Conservation (phyloP, 75 land plant species). For the Picea glauca region DNA sequence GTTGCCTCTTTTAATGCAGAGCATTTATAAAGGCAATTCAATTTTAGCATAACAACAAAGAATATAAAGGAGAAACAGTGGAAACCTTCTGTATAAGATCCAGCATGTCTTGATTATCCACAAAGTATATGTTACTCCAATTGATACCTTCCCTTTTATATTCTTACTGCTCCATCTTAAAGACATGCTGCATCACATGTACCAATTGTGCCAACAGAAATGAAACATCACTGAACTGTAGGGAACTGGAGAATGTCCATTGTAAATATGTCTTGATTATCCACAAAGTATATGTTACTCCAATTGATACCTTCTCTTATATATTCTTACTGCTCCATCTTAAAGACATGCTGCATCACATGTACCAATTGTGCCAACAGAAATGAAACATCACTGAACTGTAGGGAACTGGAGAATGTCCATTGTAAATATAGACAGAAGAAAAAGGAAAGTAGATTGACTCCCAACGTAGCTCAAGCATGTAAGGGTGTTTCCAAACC, state of each 20-base stretch:
- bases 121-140: too few species aligned
- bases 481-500: too few species aligned
- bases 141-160: too few species aligned
- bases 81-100: constrained; percentile 84
- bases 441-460: neutral
- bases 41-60: neutral
- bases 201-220: too few species aligned
- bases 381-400: neutral
- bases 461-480: too few species aligned
- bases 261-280: too few species aligned
- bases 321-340: constrained; percentile 93
- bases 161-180: too few species aligned
- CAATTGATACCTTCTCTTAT: constrained; percentile 85
- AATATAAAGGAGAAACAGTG: neutral
- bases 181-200: too few species aligned
- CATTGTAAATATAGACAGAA: neutral
- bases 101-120: too few species aligned
- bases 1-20: neutral
- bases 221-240: too few species aligned
- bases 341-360: constrained; percentile 83
- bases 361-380: neutral
- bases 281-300: constrained; percentile 91
- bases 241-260: too few species aligned
- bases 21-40: neutral
- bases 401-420: neutral